phyloP scores from a whole-genome alignment of 345 rosid genomes.

The Salix koriyanagi region DNA sequence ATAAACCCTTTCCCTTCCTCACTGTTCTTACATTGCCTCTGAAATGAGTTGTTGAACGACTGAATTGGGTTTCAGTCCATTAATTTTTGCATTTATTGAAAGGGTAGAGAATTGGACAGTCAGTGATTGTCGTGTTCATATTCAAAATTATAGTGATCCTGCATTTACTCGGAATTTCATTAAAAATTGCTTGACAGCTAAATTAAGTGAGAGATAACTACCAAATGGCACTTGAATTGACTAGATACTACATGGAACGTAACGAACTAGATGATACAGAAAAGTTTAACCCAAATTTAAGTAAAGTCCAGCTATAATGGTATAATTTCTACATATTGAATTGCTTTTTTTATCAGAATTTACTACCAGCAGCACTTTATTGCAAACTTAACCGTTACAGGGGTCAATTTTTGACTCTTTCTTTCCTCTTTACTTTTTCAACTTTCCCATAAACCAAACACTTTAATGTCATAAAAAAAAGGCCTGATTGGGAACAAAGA shows the following conservation, averaged over 20 bases:
- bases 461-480: neutral
- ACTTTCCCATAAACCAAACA: slow-evolving; percentile 17
- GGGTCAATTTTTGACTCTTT: neutral
- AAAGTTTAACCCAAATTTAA: neutral
- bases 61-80: slow-evolving; percentile 9
- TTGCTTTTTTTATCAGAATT: neutral
- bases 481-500: neutral
- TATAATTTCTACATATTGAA: neutral
- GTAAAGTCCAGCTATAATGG: neutral
- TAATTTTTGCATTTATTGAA: slow-evolving; percentile 15
- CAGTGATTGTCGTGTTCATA: neutral
- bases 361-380: neutral
- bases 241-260: neutral
- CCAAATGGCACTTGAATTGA: neutral
- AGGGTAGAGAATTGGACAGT: neutral
- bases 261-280: neutral
- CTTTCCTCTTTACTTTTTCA: neutral
- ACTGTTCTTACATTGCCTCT: slow-evolving; percentile 11
- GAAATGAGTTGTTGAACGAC: slow-evolving; percentile 4
- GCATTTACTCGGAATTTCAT: neutral
- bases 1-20: neutral
- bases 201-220: neutral
- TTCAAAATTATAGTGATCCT: neutral
- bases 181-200: neutral
- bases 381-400: neutral